Evolutionary conservation across 306 rosid species (phyloP).

Genomic region (Ochetophila trinervis): DNA sequence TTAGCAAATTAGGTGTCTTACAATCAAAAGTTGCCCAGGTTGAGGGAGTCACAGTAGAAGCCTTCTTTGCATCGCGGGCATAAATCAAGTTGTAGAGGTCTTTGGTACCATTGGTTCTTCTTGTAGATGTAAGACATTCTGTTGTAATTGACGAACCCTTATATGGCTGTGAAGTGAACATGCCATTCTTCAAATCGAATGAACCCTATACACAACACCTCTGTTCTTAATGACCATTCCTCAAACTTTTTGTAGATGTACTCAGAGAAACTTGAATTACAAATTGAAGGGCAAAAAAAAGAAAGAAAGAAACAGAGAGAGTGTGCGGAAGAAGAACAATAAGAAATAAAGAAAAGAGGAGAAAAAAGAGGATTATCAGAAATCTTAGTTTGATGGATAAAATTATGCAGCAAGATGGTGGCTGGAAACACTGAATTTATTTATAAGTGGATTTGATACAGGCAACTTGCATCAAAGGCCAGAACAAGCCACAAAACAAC

Average conservation of each 20-base stretch:
- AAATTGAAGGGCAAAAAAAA: neutral
- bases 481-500: neutral
- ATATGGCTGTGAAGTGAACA: conserved; percentile 23
- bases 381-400: too few species aligned
- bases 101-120: conserved; percentile 28
- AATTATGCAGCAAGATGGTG: too few species aligned
- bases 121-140: conserved; percentile 32
- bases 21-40: conserved; percentile 80
- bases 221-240: conserved; percentile 4
- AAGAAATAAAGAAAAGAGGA: too few species aligned
- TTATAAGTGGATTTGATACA: neutral
- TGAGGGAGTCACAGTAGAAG: conserved; percentile 38
- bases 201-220: conserved; percentile 43
- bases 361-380: too few species aligned
- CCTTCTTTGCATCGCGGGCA: conserved; percentile 34
- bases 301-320: too few species aligned
- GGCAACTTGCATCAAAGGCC: neutral
- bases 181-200: conserved; percentile 33
- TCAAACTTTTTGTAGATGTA: neutral
- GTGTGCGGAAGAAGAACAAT: too few species aligned
- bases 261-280: conserved; percentile 1
- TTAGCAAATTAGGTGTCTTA: conserved; percentile 30
- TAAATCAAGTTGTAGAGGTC: conserved; percentile 42
- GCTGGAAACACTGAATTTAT: too few species aligned
- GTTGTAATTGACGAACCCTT: conserved; percentile 32